Percentiles rank a stretch among this genome's conserved stretches.
These are phyloP conservation scores for Termitomyces sp. DNA, from an alignment of 768 basidiomycete genomes.

Conservation along the genomic window DNA sequence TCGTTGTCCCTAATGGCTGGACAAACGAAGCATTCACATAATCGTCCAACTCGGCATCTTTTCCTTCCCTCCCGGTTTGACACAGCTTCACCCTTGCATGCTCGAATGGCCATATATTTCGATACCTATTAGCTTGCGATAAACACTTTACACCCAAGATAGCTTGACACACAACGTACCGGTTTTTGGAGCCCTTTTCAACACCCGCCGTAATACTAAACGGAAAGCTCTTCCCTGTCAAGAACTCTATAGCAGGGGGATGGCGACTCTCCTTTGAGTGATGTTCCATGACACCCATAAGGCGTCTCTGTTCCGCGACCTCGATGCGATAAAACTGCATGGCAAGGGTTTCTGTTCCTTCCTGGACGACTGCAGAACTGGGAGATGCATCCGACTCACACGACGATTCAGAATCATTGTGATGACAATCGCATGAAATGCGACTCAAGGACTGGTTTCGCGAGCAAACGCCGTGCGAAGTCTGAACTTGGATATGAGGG, in stretches of 20 bases:
- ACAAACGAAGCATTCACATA: slow-evolving; percentile 96
- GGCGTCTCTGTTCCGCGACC: slow-evolving; percentile 79
- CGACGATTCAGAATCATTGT: slow-evolving; percentile 29
- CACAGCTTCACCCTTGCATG: slow-evolving; percentile 83
- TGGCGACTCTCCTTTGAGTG: slow-evolving; percentile 61
- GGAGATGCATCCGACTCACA: slow-evolving; percentile 23
- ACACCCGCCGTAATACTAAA: slow-evolving; percentile 95
- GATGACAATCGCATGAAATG: neutral
- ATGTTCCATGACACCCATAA: slow-evolving; percentile 90
- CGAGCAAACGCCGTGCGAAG: neutral
- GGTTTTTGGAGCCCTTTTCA: slow-evolving; percentile 91
- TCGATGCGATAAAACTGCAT: slow-evolving; percentile 94
- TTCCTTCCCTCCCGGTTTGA: slow-evolving; percentile 15
- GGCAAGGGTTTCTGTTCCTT: slow-evolving; percentile 76
- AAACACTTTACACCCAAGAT: neutral
- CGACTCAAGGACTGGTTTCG: neutral
- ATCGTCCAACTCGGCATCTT: slow-evolving; percentile 43
- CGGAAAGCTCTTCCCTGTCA: slow-evolving; percentile 43
- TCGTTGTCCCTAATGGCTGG: slow-evolving; percentile 75
- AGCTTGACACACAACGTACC: slow-evolving; percentile 35
- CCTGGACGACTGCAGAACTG: slow-evolving; percentile 40
- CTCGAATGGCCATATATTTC: slow-evolving; percentile 97
- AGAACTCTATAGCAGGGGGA: slow-evolving; percentile 3
- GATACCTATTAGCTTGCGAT: slow-evolving; percentile 51
- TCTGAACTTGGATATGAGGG: neutral